Percentiles rank a stretch among this genome's conserved stretches.
phyloP scores from a whole-genome alignment of 257 asterid genomes.

The Cordia subcordata region DNA sequence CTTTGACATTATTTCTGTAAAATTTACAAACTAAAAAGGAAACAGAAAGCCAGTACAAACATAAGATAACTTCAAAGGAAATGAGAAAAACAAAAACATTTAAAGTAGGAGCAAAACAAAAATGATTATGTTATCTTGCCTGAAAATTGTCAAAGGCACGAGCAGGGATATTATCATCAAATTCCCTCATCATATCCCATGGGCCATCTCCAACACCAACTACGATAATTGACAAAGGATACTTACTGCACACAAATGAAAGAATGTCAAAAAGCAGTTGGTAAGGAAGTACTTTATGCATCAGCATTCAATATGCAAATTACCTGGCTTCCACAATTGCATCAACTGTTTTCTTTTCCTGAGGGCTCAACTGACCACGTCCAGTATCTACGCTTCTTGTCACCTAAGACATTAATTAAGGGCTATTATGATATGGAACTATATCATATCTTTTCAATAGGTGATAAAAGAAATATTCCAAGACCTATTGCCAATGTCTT shows the following conservation, averaged over 20 bases:
- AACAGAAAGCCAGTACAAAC: neutral
- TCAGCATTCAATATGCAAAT: slow-evolving; percentile 6
- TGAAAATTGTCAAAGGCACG: slow-evolving; percentile 92
- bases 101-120: slow-evolving; percentile 9
- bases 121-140: slow-evolving; percentile 32
- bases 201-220: slow-evolving; percentile 98
- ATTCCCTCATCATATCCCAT: slow-evolving; percentile 96
- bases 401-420: slow-evolving; percentile 39
- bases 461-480: no score
- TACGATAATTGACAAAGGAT: slow-evolving; percentile 74
- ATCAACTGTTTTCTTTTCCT: slow-evolving; percentile 86
- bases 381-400: slow-evolving; percentile 89
- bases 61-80: slow-evolving; percentile 11
- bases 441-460: neutral
- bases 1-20: slow-evolving; percentile 84
- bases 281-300: neutral
- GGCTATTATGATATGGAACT: no score
- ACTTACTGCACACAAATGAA: slow-evolving; percentile 45
- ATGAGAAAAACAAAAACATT: neutral
- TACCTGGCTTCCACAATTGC: slow-evolving; percentile 97
- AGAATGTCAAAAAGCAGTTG: slow-evolving; percentile 1
- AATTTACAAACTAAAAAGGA: slow-evolving; percentile 74
- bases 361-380: slow-evolving; percentile 76
- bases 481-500: no score
- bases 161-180: slow-evolving; percentile 89